Percentiles rank a stretch among this genome's conserved stretches.
Conservation (phyloP, 352 stramenopile genomes). For the Pythium monospermum region DNA sequence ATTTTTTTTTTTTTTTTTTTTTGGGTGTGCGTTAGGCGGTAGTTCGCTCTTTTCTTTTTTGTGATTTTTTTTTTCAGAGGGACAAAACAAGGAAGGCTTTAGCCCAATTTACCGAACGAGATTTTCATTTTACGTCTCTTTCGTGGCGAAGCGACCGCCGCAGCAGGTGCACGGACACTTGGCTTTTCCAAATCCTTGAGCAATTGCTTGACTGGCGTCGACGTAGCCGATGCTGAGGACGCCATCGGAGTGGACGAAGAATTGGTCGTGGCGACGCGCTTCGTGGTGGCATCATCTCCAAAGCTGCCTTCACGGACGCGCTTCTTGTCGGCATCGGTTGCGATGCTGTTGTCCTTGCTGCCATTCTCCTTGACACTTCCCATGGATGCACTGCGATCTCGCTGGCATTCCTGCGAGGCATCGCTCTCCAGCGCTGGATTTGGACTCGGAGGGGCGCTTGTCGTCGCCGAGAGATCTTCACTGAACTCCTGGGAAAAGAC, state of each 20-base stretch:
- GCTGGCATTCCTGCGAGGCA: conserved; percentile 13
- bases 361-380: conserved; percentile 12
- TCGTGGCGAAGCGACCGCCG: conserved; percentile 59
- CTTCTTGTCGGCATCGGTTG: conserved; percentile 9
- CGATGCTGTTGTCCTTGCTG: too few species aligned
- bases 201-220: conserved; percentile 20
- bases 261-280: neutral
- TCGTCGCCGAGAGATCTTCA: conserved; percentile 39
- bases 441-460: conserved; percentile 27
- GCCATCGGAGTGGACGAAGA: neutral
- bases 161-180: conserved; percentile 29
- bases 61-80: conserved; percentile 31
- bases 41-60: conserved; percentile 33
- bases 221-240: conserved; percentile 11
- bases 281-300: conserved; percentile 9
- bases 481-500: conserved; percentile 47
- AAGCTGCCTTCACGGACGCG: conserved; percentile 20
- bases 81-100: conserved; percentile 28
- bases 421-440: conserved; percentile 23
- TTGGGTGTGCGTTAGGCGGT: conserved; percentile 11
- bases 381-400: conserved; percentile 20
- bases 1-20: conserved; percentile 30
- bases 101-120: conserved; percentile 87
- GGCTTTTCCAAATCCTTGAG: conserved; percentile 46
- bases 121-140: conserved; percentile 92